Evolutionary conservation across 345 rosid species (phyloP), one percentile per base, ranked within the genome.

Genomic region (Arabidopsis arenosa): DNA sequence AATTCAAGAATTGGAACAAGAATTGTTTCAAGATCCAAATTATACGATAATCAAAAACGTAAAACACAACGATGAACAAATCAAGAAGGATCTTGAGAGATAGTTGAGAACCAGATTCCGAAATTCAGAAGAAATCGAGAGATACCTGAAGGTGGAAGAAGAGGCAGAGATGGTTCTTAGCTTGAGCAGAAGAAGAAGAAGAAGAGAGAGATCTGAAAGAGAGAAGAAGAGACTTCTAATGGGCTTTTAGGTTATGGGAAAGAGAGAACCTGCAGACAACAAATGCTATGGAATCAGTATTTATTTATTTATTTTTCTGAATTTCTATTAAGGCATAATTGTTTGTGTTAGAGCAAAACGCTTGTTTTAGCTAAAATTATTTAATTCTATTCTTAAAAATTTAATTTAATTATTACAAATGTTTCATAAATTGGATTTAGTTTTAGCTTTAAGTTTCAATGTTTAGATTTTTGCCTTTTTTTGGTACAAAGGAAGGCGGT

Each of bases 241-340:
- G 74, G 78, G 32, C 52, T 33, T 56, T 66, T 43, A 37, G 52
- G 73, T 73, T 62, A 11, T 51, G 32, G 11, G 15, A 37, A 28
- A 41, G 32, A 44, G 59, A 66, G 72, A 74, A 57, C 66, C 51
- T 74, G 58, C 57, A 66, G 66, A 66, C 52, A 66, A 59, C 73
- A 65, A 65, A 14, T 28, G 72, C 62, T 28, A 65, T 23, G 35
- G 64, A 74, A 5, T 68, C 74, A 6, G 41, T 53, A 41, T 73
- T 66, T 61, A 60, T 68, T 44, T 75, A 61, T 32, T 21, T 37
- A 9, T 26, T 35, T 14, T 58, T 18, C 3, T 12, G 4, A 33
- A 3, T 41, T 17, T 43, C 14, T 0, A 9, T 2, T 44, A 18
- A 17, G 45, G 23, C 1, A 17, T 60, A 61, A 75, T 68, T 17